Evolutionary conservation across 306 rosid genomes (phyloP).

Genomic region (Abrus pulchellus): DNA sequence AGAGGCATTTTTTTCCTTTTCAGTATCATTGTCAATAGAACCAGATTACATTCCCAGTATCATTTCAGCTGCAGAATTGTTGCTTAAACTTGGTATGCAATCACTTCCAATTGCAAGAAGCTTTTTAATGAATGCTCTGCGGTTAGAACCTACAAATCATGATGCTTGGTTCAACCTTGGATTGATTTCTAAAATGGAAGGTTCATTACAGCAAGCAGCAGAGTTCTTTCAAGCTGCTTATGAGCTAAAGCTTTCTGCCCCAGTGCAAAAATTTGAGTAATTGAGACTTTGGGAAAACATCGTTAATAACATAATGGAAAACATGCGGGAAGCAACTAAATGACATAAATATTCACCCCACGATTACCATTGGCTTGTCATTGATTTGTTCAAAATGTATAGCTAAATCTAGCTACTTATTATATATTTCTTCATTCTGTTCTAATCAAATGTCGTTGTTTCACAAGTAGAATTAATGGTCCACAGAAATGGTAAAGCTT

Average conservation of each 20-base stretch:
- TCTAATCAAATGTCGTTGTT: slow-evolving; percentile 38
- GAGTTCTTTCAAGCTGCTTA: slow-evolving; percentile 86
- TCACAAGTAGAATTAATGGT: slow-evolving; percentile 10
- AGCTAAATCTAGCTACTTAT: slow-evolving; percentile 48
- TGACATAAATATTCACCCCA: slow-evolving; percentile 33
- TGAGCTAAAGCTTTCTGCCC: slow-evolving; percentile 77
- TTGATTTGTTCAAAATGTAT: slow-evolving; percentile 50
- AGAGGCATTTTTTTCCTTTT: slow-evolving; percentile 80
- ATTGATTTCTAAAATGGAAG: slow-evolving; percentile 71
- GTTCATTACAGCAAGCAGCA: slow-evolving; percentile 74
- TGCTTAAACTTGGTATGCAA: slow-evolving; percentile 66
- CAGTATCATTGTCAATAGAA: slow-evolving; percentile 70
- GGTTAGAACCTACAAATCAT: slow-evolving; percentile 82
- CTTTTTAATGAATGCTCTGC: slow-evolving; percentile 77
- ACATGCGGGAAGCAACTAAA: slow-evolving; percentile 6
- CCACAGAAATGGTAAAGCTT: background rate
- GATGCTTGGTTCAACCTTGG: slow-evolving; percentile 84
- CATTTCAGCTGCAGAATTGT: slow-evolving; percentile 71
- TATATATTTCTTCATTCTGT: slow-evolving; percentile 41
- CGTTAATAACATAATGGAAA: background rate
- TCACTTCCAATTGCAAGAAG: slow-evolving; percentile 82
- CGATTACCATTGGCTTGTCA: slow-evolving; percentile 24
- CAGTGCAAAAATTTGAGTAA: slow-evolving; percentile 64
- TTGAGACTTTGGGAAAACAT: slow-evolving; percentile 12
- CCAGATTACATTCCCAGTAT: slow-evolving; percentile 82